A percentile compares a stretch with the other conserved stretches of the same genome.
These are phyloP conservation scores for Pugionium dolabratum DNA, from an alignment of 345 rosid species.

Conservation along the genomic window DNA sequence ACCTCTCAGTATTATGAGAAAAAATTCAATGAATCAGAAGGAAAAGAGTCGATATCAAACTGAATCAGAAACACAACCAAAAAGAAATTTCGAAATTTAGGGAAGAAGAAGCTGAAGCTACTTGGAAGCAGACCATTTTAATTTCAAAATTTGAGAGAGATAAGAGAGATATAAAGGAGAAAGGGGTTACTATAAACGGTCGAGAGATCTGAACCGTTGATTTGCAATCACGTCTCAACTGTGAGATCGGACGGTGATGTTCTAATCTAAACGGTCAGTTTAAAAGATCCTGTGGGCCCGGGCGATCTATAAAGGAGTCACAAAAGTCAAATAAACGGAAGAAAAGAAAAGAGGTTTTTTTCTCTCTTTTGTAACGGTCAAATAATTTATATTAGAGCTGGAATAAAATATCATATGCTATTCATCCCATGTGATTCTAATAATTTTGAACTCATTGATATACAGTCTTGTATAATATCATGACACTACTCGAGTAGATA, in stretches of 20 bases:
- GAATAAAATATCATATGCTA: slow-evolving; percentile 15
- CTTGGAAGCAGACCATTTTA: slow-evolving; percentile 30
- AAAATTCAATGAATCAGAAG: slow-evolving; percentile 1
- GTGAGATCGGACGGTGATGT: slow-evolving; percentile 40
- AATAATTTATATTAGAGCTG: slow-evolving; percentile 33
- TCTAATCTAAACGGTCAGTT: slow-evolving; percentile 51
- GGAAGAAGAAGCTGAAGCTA: slow-evolving; percentile 33
- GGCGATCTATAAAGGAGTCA: not conserved
- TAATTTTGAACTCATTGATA: slow-evolving; percentile 39
- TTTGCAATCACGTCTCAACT: not conserved
- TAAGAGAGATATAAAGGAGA: slow-evolving; percentile 22
- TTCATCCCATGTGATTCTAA: slow-evolving; percentile 29
- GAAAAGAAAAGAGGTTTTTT: not conserved
- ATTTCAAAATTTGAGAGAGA: slow-evolving; percentile 23
- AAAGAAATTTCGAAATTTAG: slow-evolving; percentile 32
- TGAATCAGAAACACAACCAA: not conserved
- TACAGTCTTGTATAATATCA: not conserved
- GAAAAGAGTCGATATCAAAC: slow-evolving; percentile 13
- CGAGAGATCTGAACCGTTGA: slow-evolving; percentile 47
- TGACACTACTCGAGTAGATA: slow-evolving; percentile 17
- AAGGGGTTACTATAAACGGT: slow-evolving; percentile 48
- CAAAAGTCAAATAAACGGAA: slow-evolving; percentile 41
- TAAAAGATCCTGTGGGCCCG: slow-evolving; percentile 30
- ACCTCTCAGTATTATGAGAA: not conserved
- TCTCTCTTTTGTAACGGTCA: slow-evolving; percentile 42